Conservation (phyloP, 108 stramenopile genomes). For the Nitzschia putrida region DNA sequence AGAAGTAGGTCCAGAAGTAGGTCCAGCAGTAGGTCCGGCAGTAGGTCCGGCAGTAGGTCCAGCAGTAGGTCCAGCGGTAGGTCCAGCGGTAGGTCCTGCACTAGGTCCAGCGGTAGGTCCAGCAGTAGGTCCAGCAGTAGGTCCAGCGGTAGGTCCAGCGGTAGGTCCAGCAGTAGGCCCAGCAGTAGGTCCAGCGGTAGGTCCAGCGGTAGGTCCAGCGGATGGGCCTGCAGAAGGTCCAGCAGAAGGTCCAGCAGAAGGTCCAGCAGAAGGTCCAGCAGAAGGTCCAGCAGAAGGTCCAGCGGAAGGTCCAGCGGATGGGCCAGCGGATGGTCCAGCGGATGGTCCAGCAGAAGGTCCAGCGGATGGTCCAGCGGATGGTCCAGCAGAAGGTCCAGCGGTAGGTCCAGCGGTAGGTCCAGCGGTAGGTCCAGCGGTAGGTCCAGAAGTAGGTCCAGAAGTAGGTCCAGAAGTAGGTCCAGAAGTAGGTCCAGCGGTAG, state of each 20-base stretch:
- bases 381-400: conserved; percentile 17
- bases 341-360: conserved; percentile 11
- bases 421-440: conserved; percentile 20
- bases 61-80: no score
- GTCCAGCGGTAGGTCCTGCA: no score
- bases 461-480: conserved; percentile 17
- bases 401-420: conserved; percentile 21
- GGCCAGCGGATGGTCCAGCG: neutral
- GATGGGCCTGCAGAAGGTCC: neutral
- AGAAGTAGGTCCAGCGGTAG: conserved; percentile 20
- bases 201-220: conserved; percentile 1
- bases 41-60: no score
- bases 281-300: no score
- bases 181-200: conserved; percentile 13
- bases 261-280: no score
- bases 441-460: conserved; percentile 1
- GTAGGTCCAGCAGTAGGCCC: conserved; percentile 10
- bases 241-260: no score
- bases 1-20: no score
- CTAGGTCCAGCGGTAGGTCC: no score
- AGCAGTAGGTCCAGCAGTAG: neutral
- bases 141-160: neutral
- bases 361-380: conserved; percentile 8
- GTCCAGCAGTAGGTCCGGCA: no score
- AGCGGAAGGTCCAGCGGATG: no score